Evolutionary conservation across 2,329 filamentous ascomycete species (phyloP).

Genomic region (Geosmithia flava): DNA sequence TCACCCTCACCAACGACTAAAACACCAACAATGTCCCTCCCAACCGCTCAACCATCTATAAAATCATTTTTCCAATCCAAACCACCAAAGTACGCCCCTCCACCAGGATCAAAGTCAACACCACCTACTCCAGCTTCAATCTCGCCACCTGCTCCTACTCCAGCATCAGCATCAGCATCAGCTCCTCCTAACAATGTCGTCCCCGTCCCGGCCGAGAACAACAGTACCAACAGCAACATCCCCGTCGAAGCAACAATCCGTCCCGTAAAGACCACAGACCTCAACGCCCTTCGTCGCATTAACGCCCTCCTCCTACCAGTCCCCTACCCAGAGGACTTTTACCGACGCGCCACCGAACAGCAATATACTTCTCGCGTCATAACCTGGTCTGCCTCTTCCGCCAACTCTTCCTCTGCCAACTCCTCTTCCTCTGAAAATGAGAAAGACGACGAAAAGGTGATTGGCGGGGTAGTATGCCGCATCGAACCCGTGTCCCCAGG

Average conservation of each 20-base stretch:
- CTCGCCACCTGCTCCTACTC: slow-evolving; percentile 7
- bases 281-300: slow-evolving; percentile 49
- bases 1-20: too few relatives aligned
- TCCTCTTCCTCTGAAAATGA: background rate
- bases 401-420: too few relatives aligned
- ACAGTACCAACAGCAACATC: slow-evolving; percentile 13
- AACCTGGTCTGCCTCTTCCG: slow-evolving; percentile 36
- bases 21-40: slow-evolving; percentile 33
- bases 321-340: slow-evolving; percentile 52
- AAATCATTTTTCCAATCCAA: slow-evolving; percentile 48
- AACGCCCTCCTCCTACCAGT: slow-evolving; percentile 53
- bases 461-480: slow-evolving; percentile 52
- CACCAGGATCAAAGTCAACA: slow-evolving; percentile 12
- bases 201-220: background rate
- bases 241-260: slow-evolving; percentile 39
- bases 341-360: slow-evolving; percentile 34
- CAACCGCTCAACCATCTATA: slow-evolving; percentile 40
- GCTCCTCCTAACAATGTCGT: background rate
- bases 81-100: slow-evolving; percentile 22
- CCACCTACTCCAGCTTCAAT: slow-evolving; percentile 6
- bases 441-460: slow-evolving; percentile 29
- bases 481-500: slow-evolving; percentile 29
- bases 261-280: slow-evolving; percentile 34
- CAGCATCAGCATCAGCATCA: slow-evolving; percentile 7
- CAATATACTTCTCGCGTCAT: slow-evolving; percentile 47